Evolutionary conservation across 75 land plant species (phyloP).

Genomic region (Chamaecyparis obtusa): DNA sequence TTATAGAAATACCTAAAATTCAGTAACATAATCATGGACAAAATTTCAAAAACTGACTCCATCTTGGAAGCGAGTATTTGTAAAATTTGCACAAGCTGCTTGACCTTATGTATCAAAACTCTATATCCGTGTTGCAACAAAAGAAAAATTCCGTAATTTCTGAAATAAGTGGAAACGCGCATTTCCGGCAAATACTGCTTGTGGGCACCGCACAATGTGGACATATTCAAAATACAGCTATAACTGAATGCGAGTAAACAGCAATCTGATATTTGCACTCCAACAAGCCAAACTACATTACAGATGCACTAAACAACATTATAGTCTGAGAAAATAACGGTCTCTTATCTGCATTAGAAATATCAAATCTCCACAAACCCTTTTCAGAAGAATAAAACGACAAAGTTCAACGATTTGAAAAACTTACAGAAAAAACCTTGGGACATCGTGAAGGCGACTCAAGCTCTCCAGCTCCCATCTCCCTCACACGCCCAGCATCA

Average conservation of each 20-base stretch:
- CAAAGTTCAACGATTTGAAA: not conserved
- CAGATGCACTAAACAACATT: not conserved
- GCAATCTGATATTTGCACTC: not conserved
- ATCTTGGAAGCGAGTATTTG: not conserved
- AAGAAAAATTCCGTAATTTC: not conserved
- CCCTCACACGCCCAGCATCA: not conserved
- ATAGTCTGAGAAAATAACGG: not conserved
- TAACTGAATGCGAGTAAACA: not conserved
- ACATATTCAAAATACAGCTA: too few relatives aligned
- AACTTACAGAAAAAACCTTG: constrained; percentile 8
- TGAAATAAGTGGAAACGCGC: not conserved
- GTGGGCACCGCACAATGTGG: too few relatives aligned
- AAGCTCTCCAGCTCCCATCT: constrained; percentile 10
- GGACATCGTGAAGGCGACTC: constrained; percentile 2
- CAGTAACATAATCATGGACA: not conserved
- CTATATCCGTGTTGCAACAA: not conserved
- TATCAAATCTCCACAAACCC: not conserved
- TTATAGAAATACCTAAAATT: not conserved
- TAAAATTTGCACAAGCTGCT: not conserved
- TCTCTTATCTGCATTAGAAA: not conserved
- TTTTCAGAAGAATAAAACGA: not conserved
- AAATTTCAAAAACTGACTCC: not conserved
- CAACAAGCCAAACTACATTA: not conserved
- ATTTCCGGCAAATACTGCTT: not conserved
- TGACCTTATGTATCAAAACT: not conserved